A percentile compares a stretch with the other conserved stretches of the same genome.
Conservation (phyloP, 495 filamentous ascomycete genomes). For the Podospora sp. region DNA sequence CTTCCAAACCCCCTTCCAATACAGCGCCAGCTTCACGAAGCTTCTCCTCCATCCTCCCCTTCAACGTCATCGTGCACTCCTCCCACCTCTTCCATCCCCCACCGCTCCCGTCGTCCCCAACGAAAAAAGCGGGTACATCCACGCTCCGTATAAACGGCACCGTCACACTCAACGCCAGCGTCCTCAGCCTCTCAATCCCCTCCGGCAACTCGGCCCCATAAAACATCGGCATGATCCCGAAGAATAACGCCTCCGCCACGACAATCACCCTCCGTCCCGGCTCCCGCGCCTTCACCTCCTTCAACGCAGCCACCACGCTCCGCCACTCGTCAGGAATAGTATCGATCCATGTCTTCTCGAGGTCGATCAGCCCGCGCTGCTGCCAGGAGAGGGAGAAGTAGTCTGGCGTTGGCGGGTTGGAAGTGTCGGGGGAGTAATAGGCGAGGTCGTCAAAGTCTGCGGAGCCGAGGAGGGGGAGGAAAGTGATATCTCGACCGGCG, state of each 20-base stretch:
- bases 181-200: constrained; percentile 13
- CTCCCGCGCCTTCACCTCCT: constrained; percentile 21
- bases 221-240: constrained; percentile 31
- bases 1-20: background rate
- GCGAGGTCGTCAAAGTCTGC: constrained; percentile 37
- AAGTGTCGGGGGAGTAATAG: constrained; percentile 23
- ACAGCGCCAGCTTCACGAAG: constrained; percentile 10
- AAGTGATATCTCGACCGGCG: constrained; percentile 27
- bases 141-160: constrained; percentile 34
- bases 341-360: constrained; percentile 27
- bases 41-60: constrained; percentile 5
- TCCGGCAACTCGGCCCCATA: constrained; percentile 24
- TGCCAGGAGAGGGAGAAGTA: constrained; percentile 27
- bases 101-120: background rate
- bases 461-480: constrained; percentile 33
- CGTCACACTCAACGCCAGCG: constrained; percentile 29
- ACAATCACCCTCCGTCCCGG: constrained; percentile 28
- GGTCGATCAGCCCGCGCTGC: constrained; percentile 30
- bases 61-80: constrained; percentile 10
- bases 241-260: constrained; percentile 35
- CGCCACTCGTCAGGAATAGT: constrained; percentile 32
- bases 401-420: constrained; percentile 10
- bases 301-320: constrained; percentile 28
- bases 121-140: constrained; percentile 28
- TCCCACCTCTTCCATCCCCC: constrained; percentile 11